Evolutionary conservation across 75 land plant genomes (phyloP), one percentile per base, ranked within the genome.

Genomic region (Chamaecyparis obtusa): DNA sequence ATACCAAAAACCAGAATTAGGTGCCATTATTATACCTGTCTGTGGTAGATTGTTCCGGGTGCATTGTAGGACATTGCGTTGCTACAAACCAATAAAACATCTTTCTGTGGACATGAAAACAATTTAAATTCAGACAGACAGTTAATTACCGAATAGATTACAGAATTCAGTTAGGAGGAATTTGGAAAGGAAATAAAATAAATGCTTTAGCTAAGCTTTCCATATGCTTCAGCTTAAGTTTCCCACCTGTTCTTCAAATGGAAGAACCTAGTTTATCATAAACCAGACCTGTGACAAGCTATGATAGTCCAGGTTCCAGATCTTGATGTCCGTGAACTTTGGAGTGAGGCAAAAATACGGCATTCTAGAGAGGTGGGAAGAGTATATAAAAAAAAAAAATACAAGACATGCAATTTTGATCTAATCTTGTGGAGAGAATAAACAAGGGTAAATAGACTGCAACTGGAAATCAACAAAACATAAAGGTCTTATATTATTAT

Each of bases 21-120:
- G 16, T 81, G 51, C 30, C 11, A 81, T 81, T 21, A 79, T 35
- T 37, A 16, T 89, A 96, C 99, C 99, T 98, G 99, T 76, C 96
- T 92, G 87, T 92, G 92, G 86, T 96, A 98, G 37, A 98, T 89
- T 24, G 99, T 98, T 60, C 93, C 94, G 14, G 96, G 92, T 19
- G 95, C 90, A 95, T 98, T 98, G 85, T 96, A 98, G 37, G 90
- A 89, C 99, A 98, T 98, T 56, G 99, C 99, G 88, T 98, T 98
- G 80, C 95, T 94, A 87, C 96, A 93, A 16, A 98, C 92, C 48
- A 96, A 87, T 84, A 91, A 90, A 41, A 98, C 93, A 90, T 98
- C 99, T 54, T 90, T 93, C 99, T 98, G 96, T 57, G 76, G 69
- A 60, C n/a, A 82, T 37, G 46, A 83, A 46, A n/a, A 84, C 35